Evolutionary conservation across 805 yeast species (phyloP).

Genomic region (Ogataea neopini): DNA sequence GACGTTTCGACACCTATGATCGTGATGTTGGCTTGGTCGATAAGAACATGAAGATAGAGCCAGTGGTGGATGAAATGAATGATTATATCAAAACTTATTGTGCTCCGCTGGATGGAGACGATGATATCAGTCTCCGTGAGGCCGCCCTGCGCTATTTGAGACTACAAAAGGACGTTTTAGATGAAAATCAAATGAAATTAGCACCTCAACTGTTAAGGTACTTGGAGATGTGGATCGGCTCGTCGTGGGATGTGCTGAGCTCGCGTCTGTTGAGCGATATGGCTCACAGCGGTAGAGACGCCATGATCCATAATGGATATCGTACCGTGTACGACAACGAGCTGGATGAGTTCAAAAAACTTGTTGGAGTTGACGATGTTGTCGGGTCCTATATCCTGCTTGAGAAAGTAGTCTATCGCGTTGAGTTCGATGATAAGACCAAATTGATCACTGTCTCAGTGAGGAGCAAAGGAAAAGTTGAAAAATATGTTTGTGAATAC

Average conservation of each 20-base stretch:
- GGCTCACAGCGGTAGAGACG: conserved; percentile 59
- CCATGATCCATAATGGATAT: conserved; percentile 62
- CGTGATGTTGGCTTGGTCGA: conserved; percentile 37
- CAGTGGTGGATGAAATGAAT: conserved; percentile 34
- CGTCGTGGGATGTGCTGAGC: conserved; percentile 63
- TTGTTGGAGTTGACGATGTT: conserved; percentile 16
- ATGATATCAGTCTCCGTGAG: conserved; percentile 58
- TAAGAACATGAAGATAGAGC: conserved; percentile 50
- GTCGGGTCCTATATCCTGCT: conserved; percentile 20
- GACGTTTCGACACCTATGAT: conserved; percentile 22
- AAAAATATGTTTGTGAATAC: conserved; percentile 36
- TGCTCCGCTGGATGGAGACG: conserved; percentile 31
- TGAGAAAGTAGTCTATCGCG: conserved; percentile 28
- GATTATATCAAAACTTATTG: conserved; percentile 25
- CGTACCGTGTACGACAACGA: conserved; percentile 37
- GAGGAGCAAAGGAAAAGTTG: conserved; percentile 12
- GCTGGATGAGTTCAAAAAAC: conserved; percentile 27
- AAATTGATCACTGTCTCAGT: conserved; percentile 25
- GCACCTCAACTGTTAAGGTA: conserved; percentile 54
- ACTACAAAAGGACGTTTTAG: conserved; percentile 45
- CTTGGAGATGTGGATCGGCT: conserved; percentile 77
- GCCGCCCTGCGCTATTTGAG: conserved; percentile 49
- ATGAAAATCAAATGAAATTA: conserved; percentile 49
- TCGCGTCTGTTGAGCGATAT: conserved; percentile 51
- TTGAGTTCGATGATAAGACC: conserved; percentile 23